Conservation (phyloP, 2,329 filamentous ascomycete genomes). For the Ascochyta koolunga region DNA sequence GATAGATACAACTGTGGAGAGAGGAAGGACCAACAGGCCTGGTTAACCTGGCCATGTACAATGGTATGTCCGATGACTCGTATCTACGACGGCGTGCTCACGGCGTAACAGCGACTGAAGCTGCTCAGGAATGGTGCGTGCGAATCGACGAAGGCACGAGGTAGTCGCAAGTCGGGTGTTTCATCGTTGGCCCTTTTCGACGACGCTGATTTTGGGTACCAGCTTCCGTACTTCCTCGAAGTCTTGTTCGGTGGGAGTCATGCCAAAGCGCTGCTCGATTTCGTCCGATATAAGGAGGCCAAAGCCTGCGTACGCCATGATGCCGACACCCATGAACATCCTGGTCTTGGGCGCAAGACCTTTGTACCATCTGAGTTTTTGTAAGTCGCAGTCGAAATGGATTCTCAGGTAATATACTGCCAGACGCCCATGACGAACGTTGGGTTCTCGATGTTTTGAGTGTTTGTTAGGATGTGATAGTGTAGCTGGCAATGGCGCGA, state of each 20-base stretch:
- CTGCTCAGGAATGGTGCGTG: too few relatives aligned
- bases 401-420: slow-evolving; percentile 35
- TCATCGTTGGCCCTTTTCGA: slow-evolving; percentile 28
- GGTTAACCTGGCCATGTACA: too few relatives aligned
- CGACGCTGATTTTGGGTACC: slow-evolving; percentile 63
- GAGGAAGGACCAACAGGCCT: too few relatives aligned
- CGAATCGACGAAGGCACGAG: background rate
- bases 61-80: too few relatives aligned
- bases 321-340: slow-evolving; percentile 71
- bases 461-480: background rate
- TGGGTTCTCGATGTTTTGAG: background rate
- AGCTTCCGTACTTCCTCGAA: slow-evolving; percentile 67
- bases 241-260: slow-evolving; percentile 75
- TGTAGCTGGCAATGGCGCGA: background rate
- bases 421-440: slow-evolving; percentile 42
- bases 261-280: slow-evolving; percentile 74
- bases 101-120: too few relatives aligned
- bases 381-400: slow-evolving; percentile 1
- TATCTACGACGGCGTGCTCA: too few relatives aligned
- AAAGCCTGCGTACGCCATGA: slow-evolving; percentile 76
- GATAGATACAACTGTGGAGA: too few relatives aligned
- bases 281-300: slow-evolving; percentile 77
- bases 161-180: background rate
- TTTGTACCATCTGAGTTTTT: slow-evolving; percentile 60
- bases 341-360: slow-evolving; percentile 74